Percentiles rank a stretch among this genome's conserved stretches.
Evolutionary conservation across 768 basidiomycete genomes (phyloP).

Genomic region (Russula ochroleuca): DNA sequence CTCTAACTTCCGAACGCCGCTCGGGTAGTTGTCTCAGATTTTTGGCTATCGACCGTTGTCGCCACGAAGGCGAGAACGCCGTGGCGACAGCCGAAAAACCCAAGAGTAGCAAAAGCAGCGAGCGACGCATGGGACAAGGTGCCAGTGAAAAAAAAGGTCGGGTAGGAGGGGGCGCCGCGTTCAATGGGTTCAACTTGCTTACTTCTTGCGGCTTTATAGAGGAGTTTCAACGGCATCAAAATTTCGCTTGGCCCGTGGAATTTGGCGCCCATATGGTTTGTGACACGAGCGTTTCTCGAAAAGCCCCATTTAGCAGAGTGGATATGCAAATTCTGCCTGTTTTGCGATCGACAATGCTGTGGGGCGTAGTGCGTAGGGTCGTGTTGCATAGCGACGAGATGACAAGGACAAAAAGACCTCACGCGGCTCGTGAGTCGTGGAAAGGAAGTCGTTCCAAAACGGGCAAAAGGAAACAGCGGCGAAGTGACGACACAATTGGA

Average conservation of each 20-base stretch:
- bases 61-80: not conserved
- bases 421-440: not conserved
- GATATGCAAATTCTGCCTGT: not conserved
- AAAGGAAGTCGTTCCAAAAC: not conserved
- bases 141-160: not conserved
- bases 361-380: not conserved
- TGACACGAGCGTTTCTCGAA: not conserved
- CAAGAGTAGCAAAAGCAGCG: slow-evolving; percentile 2
- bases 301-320: not conserved
- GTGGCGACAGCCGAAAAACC: not conserved
- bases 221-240: not conserved
- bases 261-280: not conserved
- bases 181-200: too few relatives aligned
- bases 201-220: slow-evolving; percentile 15
- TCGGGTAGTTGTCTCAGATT: not conserved
- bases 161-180: not conserved
- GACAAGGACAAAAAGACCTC: not conserved
- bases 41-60: not conserved
- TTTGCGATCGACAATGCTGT: not conserved
- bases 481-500: slow-evolving; percentile 8
- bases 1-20: not conserved
- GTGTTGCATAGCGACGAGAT: slow-evolving; percentile 13
- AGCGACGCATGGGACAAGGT: not conserved
- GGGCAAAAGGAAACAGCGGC: not conserved
- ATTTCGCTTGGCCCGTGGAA: too few relatives aligned